Evolutionary conservation across 345 rosid species (phyloP).

Genomic region (Kernera saxatilis): DNA sequence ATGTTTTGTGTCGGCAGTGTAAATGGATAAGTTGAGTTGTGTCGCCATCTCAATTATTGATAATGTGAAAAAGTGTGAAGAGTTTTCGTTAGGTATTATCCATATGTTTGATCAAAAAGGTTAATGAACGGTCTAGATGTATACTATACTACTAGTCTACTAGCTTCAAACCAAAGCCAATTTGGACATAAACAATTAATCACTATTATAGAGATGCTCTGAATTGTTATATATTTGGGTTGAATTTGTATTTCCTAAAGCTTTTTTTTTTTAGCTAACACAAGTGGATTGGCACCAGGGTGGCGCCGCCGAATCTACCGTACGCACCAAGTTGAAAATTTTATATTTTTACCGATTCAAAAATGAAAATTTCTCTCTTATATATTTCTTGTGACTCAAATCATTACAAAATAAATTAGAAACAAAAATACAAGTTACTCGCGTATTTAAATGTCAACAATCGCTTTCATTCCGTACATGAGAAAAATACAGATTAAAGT

Average conservation of each 20-base stretch:
- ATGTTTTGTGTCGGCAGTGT: constrained; percentile 28
- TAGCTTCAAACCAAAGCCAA: neutral
- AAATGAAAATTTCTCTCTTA: neutral
- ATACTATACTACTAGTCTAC: neutral
- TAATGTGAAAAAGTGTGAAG: neutral
- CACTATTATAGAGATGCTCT: neutral
- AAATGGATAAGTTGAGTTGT: constrained; percentile 1
- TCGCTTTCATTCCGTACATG: no score
- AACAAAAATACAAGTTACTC: no score
- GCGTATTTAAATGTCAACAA: no score
- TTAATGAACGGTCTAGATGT: neutral
- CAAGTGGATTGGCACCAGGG: neutral
- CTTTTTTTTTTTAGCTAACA: neutral
- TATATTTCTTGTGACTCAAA: neutral
- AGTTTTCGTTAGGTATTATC: neutral
- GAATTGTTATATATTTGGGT: neutral
- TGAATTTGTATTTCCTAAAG: neutral
- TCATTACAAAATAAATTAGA: no score
- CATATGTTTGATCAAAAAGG: neutral
- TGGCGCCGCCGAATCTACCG: neutral
- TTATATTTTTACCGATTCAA: neutral
- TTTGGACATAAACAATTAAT: neutral
- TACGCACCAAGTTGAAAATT: neutral
- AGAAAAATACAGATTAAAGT: no score
- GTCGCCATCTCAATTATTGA: constrained; percentile 30